Percentiles rank a stretch among this genome's conserved stretches.
phyloP scores from a whole-genome alignment of 1,284 basidiomycete genomes.

The Cryptococcus deneoformans region DNA sequence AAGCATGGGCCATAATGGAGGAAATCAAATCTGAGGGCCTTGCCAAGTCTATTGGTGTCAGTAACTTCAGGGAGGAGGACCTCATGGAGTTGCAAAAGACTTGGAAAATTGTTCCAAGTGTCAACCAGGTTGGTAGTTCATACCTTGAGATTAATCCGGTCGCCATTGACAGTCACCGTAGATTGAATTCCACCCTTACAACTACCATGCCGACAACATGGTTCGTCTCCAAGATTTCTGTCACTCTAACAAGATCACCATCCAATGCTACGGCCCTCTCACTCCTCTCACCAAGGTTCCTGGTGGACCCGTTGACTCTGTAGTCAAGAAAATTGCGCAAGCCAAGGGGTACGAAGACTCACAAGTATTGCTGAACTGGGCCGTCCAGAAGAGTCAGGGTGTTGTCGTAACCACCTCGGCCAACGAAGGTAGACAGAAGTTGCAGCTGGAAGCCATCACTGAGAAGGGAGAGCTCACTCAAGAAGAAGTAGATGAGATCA shows the following conservation, averaged over 20 bases:
- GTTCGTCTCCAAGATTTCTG: conserved; percentile 57
- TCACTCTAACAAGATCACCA: conserved; percentile 61
- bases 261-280: conserved; percentile 62
- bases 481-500: conserved; percentile 54
- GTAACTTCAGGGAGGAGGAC: conserved; percentile 70
- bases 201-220: conserved; percentile 59
- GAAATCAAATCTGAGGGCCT: conserved; percentile 64
- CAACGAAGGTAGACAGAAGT: conserved; percentile 64
- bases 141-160: neutral
- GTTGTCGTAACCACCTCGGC: conserved; percentile 66
- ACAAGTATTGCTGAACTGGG: conserved; percentile 47
- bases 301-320: conserved; percentile 58
- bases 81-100: conserved; percentile 61
- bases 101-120: conserved; percentile 60
- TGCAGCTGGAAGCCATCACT: conserved; percentile 59
- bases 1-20: conserved; percentile 68
- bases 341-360: conserved; percentile 27
- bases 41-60: conserved; percentile 76
- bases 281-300: conserved; percentile 51
- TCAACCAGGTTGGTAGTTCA: conserved; percentile 63
- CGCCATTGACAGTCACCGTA: conserved; percentile 25
- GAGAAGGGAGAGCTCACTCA: conserved; percentile 59
- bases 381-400: conserved; percentile 33
- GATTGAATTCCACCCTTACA: conserved; percentile 80
- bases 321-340: conserved; percentile 56